These are phyloP conservation scores for Calonectria pteridis DNA, from an alignment of 2,329 filamentous ascomycete genomes.

Conservation along the genomic window DNA sequence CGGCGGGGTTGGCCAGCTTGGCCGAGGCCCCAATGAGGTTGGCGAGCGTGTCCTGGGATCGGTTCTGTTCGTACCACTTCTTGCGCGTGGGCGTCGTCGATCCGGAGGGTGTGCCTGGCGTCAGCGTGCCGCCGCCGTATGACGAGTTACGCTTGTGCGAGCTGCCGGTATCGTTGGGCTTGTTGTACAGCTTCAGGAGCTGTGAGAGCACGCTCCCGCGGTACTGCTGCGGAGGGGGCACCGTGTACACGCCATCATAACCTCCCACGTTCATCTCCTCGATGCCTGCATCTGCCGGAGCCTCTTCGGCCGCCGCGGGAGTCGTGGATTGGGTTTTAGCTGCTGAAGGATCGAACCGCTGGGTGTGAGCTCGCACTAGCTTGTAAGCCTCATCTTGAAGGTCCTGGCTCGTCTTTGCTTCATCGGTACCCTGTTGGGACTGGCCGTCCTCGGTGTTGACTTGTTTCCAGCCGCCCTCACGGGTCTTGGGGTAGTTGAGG, in stretches of 20 bases:
- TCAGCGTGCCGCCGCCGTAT: constrained; percentile 46
- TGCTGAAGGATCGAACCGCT: constrained; percentile 34
- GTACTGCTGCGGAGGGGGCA: constrained; percentile 56
- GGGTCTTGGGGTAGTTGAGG: constrained; percentile 34
- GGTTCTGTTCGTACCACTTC: constrained; percentile 64
- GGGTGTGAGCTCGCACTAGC: constrained; percentile 58
- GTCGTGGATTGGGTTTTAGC: neutral
- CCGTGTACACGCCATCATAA: constrained; percentile 56
- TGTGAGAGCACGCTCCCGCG: constrained; percentile 61
- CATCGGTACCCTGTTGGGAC: constrained; percentile 7
- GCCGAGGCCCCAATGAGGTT: constrained; percentile 62
- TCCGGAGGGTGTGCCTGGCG: constrained; percentile 53
- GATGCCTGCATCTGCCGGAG: neutral
- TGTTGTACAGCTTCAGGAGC: constrained; percentile 60
- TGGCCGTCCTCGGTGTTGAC: neutral
- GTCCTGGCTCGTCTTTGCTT: constrained; percentile 17
- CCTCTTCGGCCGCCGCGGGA: neutral
- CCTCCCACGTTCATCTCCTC: constrained; percentile 53
- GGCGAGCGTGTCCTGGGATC: constrained; percentile 60
- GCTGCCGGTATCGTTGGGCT: constrained; percentile 45
- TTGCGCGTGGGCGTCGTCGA: constrained; percentile 56
- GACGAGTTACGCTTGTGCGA: constrained; percentile 42
- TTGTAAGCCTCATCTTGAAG: constrained; percentile 54
- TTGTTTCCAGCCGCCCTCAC: neutral
- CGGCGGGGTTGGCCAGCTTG: constrained; percentile 53